Percentiles rank a stretch among this genome's conserved stretches.
phyloP scores from a whole-genome alignment of 441 rosid species.

The Sinapis alba region DNA sequence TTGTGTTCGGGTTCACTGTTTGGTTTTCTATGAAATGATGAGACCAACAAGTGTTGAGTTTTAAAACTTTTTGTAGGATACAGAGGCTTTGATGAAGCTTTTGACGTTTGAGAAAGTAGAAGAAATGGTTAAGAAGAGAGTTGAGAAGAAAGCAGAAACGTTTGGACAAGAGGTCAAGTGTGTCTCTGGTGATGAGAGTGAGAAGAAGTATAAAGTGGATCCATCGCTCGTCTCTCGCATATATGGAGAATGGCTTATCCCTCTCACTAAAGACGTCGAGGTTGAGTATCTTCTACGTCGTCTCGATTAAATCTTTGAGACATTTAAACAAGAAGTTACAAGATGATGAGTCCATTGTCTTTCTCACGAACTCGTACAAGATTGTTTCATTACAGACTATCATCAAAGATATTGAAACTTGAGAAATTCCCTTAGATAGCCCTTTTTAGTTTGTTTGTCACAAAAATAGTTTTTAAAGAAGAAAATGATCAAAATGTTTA shows the following conservation, averaged over 20 bases:
- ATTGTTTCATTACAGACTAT: neutral
- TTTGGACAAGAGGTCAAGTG: constrained; percentile 69
- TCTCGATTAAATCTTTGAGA: constrained; percentile 48
- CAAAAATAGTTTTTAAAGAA: too few relatives aligned
- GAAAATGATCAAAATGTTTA: too few relatives aligned
- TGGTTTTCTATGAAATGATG: neutral
- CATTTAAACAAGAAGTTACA: neutral
- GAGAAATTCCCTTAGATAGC: too few relatives aligned
- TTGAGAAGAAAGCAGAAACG: constrained; percentile 64
- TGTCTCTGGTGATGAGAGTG: constrained; percentile 15
- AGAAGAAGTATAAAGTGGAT: constrained; percentile 56
- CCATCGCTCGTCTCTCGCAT: constrained; percentile 66
- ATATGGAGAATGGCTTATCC: constrained; percentile 82
- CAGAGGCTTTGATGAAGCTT: constrained; percentile 65
- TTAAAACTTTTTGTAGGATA: constrained; percentile 56
- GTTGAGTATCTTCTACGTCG: constrained; percentile 87
- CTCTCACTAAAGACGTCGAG: constrained; percentile 76
- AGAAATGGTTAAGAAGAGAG: constrained; percentile 78
- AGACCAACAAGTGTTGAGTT: neutral
- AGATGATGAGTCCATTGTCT: neutral
- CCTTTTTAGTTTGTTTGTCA: too few relatives aligned
- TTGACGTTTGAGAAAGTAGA: constrained; percentile 72
- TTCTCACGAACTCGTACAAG: neutral
- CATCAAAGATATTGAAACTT: neutral
- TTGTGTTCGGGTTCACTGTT: too few relatives aligned